Evolutionary conservation across 192 early-diverging fungal genomes (phyloP).

Genomic region (Kappamyces sp.): DNA sequence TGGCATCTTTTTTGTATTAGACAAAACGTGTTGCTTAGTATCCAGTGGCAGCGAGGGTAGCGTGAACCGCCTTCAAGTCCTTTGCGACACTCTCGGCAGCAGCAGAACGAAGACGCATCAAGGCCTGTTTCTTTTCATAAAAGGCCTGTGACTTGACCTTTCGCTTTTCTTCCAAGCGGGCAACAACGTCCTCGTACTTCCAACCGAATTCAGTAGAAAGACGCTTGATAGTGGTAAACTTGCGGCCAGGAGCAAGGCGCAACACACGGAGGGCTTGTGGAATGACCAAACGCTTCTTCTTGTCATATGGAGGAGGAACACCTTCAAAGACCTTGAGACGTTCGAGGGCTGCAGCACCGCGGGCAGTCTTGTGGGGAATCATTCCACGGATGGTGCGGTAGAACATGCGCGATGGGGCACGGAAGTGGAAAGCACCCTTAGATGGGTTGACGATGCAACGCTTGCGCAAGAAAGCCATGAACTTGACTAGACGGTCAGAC

Average conservation of each 20-base stretch:
- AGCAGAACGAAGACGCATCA: slow-evolving; percentile 52
- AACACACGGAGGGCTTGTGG: slow-evolving; percentile 96
- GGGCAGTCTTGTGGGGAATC: slow-evolving; percentile 98
- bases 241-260: slow-evolving; percentile 93
- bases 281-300: slow-evolving; percentile 93
- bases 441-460: slow-evolving; percentile 93
- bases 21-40: slow-evolving; percentile 32
- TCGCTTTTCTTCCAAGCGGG: slow-evolving; percentile 96
- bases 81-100: slow-evolving; percentile 59
- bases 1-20: too few species aligned
- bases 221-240: slow-evolving; percentile 92
- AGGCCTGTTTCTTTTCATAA: slow-evolving; percentile 80
- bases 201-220: slow-evolving; percentile 95
- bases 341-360: slow-evolving; percentile 93
- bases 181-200: slow-evolving; percentile 98
- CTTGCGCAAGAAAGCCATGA: slow-evolving; percentile 96
- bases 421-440: slow-evolving; percentile 98
- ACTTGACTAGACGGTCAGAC: slow-evolving; percentile 61
- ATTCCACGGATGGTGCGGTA: slow-evolving; percentile 97
- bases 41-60: slow-evolving; percentile 58
- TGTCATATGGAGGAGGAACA: slow-evolving; percentile 96
- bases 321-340: slow-evolving; percentile 99
- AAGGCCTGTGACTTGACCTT: slow-evolving; percentile 88
- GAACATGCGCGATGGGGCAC: slow-evolving; percentile 94
- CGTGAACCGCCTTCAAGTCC: slow-evolving; percentile 51